Evolutionary conservation across 148 eudicot species (phyloP).

Genomic region (Bassia scoparia): DNA sequence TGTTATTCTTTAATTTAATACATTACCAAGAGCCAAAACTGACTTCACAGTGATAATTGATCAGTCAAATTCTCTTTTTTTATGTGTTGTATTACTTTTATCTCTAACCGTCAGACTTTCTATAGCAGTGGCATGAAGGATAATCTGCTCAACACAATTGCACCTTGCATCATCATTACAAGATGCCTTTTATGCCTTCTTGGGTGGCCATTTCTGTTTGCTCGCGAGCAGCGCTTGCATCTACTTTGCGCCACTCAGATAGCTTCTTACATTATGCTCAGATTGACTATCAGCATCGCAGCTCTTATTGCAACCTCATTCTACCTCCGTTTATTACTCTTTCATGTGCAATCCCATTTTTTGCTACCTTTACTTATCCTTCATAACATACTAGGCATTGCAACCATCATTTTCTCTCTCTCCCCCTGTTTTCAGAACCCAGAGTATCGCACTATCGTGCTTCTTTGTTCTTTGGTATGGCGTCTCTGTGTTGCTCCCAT

Average conservation of each 20-base stretch:
- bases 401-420: slow-evolving; percentile 37
- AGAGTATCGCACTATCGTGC: slow-evolving; percentile 39
- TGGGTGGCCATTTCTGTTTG: slow-evolving; percentile 90
- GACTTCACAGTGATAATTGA: not conserved
- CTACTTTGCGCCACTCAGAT: slow-evolving; percentile 39
- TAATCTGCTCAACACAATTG: slow-evolving; percentile 49
- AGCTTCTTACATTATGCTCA: slow-evolving; percentile 33
- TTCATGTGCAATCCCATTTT: slow-evolving; percentile 44
- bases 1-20: too few species aligned
- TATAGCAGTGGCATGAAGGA: slow-evolving; percentile 51
- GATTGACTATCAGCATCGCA: slow-evolving; percentile 47
- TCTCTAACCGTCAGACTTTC: not conserved
- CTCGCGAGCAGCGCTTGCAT: slow-evolving; percentile 71
- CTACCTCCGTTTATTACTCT: slow-evolving; percentile 50
- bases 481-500: slow-evolving; percentile 39
- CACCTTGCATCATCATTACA: slow-evolving; percentile 56
- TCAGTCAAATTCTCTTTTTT: not conserved
- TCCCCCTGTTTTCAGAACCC: slow-evolving; percentile 38
- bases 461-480: slow-evolving; percentile 47
- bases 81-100: too few species aligned
- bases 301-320: slow-evolving; percentile 45
- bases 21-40: too few species aligned
- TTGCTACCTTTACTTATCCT: slow-evolving; percentile 35
- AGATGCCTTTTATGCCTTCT: slow-evolving; percentile 80
- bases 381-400: slow-evolving; percentile 38